A percentile compares a stretch with the other conserved stretches of the same genome.
Conservation (phyloP, 805 yeast genomes). For the Metschnikowia shivogae region DNA sequence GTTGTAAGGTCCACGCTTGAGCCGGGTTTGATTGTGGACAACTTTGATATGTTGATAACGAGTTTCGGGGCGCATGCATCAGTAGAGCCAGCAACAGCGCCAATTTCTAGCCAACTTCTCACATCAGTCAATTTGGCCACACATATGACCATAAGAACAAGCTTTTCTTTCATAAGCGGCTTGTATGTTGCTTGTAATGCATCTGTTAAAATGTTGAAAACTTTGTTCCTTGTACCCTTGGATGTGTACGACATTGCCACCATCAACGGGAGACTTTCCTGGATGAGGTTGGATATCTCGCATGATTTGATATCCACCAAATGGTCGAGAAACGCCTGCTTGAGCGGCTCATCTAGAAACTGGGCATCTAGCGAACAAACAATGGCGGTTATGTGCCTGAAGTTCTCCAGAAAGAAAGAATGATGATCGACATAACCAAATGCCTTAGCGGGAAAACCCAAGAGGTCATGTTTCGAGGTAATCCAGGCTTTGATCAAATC, state of each 20-base stretch:
- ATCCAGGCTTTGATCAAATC: constrained; percentile 45
- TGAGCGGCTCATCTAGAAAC: not conserved
- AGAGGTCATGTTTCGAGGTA: constrained; percentile 25
- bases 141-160: constrained; percentile 32
- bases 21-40: constrained; percentile 18
- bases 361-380: constrained; percentile 20
- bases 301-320: constrained; percentile 15
- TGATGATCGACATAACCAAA: constrained; percentile 31
- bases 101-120: constrained; percentile 21
- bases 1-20: constrained; percentile 26
- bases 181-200: constrained; percentile 20
- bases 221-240: constrained; percentile 33
- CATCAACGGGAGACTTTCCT: constrained; percentile 33
- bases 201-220: constrained; percentile 19
- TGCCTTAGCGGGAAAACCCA: constrained; percentile 37
- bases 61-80: not conserved
- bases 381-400: constrained; percentile 38
- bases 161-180: constrained; percentile 21
- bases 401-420: constrained; percentile 32
- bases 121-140: constrained; percentile 40
- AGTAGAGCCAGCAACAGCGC: not conserved
- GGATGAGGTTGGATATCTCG: constrained; percentile 19
- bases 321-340: constrained; percentile 6
- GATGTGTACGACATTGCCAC: constrained; percentile 43
- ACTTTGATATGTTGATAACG: not conserved